phyloP scores from a whole-genome alignment of 2,329 filamentous ascomycete species.

The Ascomycota sp. region DNA sequence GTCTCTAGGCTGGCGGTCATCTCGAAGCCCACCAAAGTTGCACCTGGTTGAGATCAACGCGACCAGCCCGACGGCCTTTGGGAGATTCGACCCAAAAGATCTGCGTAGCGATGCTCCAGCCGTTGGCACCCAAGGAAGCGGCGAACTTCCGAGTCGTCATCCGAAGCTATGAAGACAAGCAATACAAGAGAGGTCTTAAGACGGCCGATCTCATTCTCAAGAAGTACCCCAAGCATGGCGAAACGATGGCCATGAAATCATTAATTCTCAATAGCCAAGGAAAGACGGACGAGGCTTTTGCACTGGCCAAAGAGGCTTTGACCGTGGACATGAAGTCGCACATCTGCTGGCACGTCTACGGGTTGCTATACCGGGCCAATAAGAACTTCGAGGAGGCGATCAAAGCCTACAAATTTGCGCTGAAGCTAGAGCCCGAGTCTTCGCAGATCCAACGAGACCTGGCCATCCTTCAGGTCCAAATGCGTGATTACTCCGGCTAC shows the following conservation, averaged over 20 bases:
- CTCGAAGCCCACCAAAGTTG: too few relatives aligned
- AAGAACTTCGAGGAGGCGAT: slow-evolving; percentile 99
- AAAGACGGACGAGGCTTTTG: slow-evolving; percentile 83
- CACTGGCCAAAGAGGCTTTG: slow-evolving; percentile 73
- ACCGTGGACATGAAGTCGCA: slow-evolving; percentile 97
- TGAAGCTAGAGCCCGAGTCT: slow-evolving; percentile 83
- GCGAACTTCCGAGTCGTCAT: slow-evolving; percentile 88
- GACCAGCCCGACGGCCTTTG: too few relatives aligned
- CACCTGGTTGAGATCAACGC: too few relatives aligned
- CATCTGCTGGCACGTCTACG: slow-evolving; percentile 98
- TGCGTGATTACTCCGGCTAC: slow-evolving; percentile 86
- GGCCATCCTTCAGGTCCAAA: slow-evolving; percentile 81
- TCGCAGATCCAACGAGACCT: slow-evolving; percentile 84
- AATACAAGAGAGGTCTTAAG: slow-evolving; percentile 88
- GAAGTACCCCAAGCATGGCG: slow-evolving; percentile 87
- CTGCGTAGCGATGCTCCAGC: slow-evolving; percentile 38
- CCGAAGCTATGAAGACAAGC: slow-evolving; percentile 91
- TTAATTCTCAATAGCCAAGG: slow-evolving; percentile 84
- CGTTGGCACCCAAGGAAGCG: slow-evolving; percentile 65
- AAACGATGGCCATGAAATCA: slow-evolving; percentile 97
- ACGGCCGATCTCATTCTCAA: slow-evolving; percentile 87
- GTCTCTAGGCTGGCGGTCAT: too few relatives aligned
- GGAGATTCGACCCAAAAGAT: too few relatives aligned
- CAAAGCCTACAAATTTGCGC: slow-evolving; percentile 93
- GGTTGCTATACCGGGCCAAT: slow-evolving; percentile 70